Percentiles rank a stretch among this genome's conserved stretches.
Evolutionary conservation across 1,284 basidiomycete species (phyloP).

Genomic region (Filobasidium uniguttulatum): DNA sequence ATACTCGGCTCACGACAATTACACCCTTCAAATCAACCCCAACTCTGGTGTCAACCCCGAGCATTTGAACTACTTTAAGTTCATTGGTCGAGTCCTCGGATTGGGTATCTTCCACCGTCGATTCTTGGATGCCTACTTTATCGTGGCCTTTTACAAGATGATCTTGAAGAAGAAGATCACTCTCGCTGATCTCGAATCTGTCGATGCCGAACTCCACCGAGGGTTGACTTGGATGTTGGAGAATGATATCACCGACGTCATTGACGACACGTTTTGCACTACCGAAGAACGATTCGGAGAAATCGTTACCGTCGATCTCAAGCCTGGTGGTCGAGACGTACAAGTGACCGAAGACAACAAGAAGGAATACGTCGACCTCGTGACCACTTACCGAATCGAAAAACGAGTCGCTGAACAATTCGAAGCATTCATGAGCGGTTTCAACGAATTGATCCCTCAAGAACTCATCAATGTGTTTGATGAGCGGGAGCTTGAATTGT

Average conservation of each 20-base stretch:
- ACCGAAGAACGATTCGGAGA: conserved; percentile 97
- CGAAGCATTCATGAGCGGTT: conserved; percentile 86
- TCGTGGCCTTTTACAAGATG: conserved; percentile 99
- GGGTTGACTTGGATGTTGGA: conserved; percentile 96
- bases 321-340: conserved; percentile 67
- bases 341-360: conserved; percentile 95
- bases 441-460: conserved; percentile 86
- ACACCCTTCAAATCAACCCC: conserved; percentile 96
- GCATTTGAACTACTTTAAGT: conserved; percentile 99
- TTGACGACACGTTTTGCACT: conserved; percentile 87
- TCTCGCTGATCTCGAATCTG: conserved; percentile 73
- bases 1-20: conserved; percentile 98
- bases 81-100: conserved; percentile 87
- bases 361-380: conserved; percentile 90
- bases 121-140: conserved; percentile 98
- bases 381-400: conserved; percentile 89
- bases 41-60: conserved; percentile 97
- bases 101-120: conserved; percentile 96
- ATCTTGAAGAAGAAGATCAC: conserved; percentile 76
- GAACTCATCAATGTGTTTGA: conserved; percentile 96
- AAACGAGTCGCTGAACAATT: conserved; percentile 90
- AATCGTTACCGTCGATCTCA: conserved; percentile 84
- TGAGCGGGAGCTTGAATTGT: conserved; percentile 74
- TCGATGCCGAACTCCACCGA: conserved; percentile 79
- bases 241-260: conserved; percentile 85